Evolutionary conservation across 108 stramenopile genomes (phyloP), one percentile per base, ranked within the genome.

Genomic region (Pseudonitzschia pungens): DNA sequence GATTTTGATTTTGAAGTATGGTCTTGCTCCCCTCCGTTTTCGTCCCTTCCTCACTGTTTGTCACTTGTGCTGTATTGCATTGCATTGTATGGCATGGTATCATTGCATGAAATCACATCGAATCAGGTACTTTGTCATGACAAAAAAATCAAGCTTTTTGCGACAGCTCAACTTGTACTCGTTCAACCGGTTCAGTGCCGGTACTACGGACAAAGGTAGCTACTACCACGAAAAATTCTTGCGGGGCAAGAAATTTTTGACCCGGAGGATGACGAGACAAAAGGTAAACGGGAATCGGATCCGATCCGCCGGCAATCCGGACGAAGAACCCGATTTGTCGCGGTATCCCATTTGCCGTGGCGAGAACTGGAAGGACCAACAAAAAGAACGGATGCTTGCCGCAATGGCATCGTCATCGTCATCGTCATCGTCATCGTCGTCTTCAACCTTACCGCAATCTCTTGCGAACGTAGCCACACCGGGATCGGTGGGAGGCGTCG

Each of bases 201-300:
- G 91, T 20, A 36, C 3, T 28, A 64, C 81, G 16, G 91, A 95
- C 64, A 78, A 89, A 63, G 88, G 86, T 10, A 74, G 73, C 22
- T 95, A 92, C 69, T 95, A 90, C 64, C 91, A 95, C 72, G 90
- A 89, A 68, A 72, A 80, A n/a, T 95, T 95, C 68, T 71, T 91
- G 31, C 79, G 87, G 26, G 84, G 89, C 44, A 91, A 81, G 77
- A 77, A 80, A 52, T 90, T 88, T 66, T 72, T 94, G 0, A 79
- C 81, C 40, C 77, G 76, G 27, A 80, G 77, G 20, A 91, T 94
- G 86, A 76, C 83, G 21, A 80, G 93, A 65, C 87, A 76, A 71
- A 90, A 91, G 71, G 87, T 93, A 44, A 93, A 93, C 79, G 92
- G 92, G 0, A 93, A 90, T 40, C 83, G 88, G 16, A 90, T 91